Evolutionary conservation across 169 alveolate species (phyloP).

Genomic region (Eimeria zaria): DNA sequence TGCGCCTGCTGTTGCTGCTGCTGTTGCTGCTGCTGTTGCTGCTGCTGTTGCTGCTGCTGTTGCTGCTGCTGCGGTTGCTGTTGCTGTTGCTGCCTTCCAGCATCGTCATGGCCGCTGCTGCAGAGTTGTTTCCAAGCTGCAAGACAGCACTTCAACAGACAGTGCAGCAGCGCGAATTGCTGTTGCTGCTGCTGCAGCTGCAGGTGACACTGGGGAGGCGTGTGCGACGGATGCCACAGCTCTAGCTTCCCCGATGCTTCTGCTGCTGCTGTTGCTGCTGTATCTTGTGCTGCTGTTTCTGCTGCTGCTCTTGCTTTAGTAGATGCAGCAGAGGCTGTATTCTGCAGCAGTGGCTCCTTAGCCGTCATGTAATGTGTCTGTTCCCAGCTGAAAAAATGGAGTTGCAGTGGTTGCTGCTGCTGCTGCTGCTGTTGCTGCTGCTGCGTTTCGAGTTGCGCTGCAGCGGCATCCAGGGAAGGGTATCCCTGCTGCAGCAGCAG

Average conservation of each 20-base stretch:
- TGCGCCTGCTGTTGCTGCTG: conserved; percentile 42
- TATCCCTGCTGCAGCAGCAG: conserved; percentile 71
- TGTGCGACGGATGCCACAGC: conserved; percentile 50
- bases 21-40: not conserved
- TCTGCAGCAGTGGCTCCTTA: conserved; percentile 3
- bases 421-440: conserved; percentile 49
- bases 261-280: not conserved
- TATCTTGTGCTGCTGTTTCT: conserved; percentile 23
- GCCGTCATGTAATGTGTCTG: conserved; percentile 50
- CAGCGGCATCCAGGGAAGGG: conserved; percentile 54
- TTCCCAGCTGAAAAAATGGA: conserved; percentile 25
- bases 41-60: conserved; percentile 8
- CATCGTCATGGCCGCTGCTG: not conserved
- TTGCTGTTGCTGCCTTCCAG: not conserved
- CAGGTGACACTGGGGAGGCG: conserved; percentile 21
- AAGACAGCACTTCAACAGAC: conserved; percentile 25
- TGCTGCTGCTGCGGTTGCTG: conserved; percentile 47
- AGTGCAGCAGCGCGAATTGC: conserved; percentile 20
- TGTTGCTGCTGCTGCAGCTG: conserved; percentile 67
- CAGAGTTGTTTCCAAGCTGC: not conserved
- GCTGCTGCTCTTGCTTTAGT: not conserved
- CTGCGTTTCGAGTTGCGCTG: conserved; percentile 41
- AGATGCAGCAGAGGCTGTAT: not conserved
- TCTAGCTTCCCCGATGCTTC: not conserved
- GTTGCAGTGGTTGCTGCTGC: conserved; percentile 35